Evolutionary conservation across 2,329 filamentous ascomycete species (phyloP), one percentile per base, ranked within the genome.

Genomic region (Ophiocordyceps robertsii): DNA sequence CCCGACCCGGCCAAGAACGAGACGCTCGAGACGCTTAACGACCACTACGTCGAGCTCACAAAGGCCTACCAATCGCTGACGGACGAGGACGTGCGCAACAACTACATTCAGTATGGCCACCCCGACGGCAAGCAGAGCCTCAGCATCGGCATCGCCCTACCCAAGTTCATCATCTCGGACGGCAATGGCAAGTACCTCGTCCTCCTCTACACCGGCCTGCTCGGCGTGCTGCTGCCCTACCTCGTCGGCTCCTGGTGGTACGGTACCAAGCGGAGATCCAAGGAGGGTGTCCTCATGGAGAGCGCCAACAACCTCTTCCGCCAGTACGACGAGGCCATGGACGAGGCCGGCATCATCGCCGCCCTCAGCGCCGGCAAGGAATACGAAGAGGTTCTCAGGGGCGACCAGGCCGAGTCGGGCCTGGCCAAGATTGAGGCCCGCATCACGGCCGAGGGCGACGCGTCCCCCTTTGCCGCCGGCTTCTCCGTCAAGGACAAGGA

Each of bases 161-260:
- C 92, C 38, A 83, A 92, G 60, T 86, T 92, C 64, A 88, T 98
- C 54, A 75, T 98, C 43, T 84, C 85, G 13, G 87, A 95, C 51
- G 90, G 89, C 43, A 93, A 92, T 61, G 90, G 89, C 51, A 96
- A 95, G 69, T 96, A 93, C 57, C 84, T 98, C 42, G 71, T 98
- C 46, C 70, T 95, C 44, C 74, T 95, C 49, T 98, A 98, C 61
- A 89, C 87, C 32, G 64, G 82, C 30, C 73, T 96, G 33, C 79
- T 98, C 41, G 92, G 90, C 43, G 85, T 96, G 47, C 68, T 95
- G 46, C 70, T 98, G 41, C 92, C 92, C 3, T 98, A 93, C 61
- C 70, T 92, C 39, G 90, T 98, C 43, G 92, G 92, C 39, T 88
- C 84, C 45, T 98, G 92, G 92, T 98, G 92, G 92, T 98, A 98